These are phyloP conservation scores for Suhomyces maxii DNA, from an alignment of 1,139 yeast genomes.

Conservation along the genomic window DNA sequence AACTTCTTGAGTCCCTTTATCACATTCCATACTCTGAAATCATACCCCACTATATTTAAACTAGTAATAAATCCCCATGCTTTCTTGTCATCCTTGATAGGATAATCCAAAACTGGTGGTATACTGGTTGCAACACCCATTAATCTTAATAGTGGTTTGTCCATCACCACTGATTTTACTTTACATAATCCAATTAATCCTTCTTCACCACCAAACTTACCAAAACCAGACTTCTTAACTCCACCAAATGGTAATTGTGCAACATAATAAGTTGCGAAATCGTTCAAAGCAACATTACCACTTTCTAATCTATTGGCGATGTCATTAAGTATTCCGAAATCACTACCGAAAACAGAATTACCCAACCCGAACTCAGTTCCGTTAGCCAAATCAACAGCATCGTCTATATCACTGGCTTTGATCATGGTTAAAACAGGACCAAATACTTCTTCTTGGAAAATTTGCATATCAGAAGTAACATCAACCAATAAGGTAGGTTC, in stretches of 20 bases:
- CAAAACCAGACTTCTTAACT: slow-evolving; percentile 87
- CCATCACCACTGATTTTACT: slow-evolving; percentile 84
- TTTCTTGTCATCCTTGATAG: slow-evolving; percentile 72
- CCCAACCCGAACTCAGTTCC: slow-evolving; percentile 90
- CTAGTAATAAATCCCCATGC: slow-evolving; percentile 89
- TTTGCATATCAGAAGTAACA: slow-evolving; percentile 73
- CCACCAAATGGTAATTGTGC: slow-evolving; percentile 89
- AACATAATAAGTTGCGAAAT: slow-evolving; percentile 92
- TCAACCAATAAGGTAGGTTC: slow-evolving; percentile 84
- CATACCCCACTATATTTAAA: slow-evolving; percentile 86
- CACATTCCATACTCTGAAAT: slow-evolving; percentile 66
- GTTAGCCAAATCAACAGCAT: slow-evolving; percentile 80
- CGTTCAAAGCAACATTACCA: slow-evolving; percentile 95
- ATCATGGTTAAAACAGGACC: slow-evolving; percentile 75
- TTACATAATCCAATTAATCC: slow-evolving; percentile 87
- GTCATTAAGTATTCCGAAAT: slow-evolving; percentile 54
- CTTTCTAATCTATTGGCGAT: slow-evolving; percentile 66
- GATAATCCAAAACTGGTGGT: slow-evolving; percentile 88
- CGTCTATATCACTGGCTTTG: slow-evolving; percentile 62
- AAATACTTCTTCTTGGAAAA: slow-evolving; percentile 84
- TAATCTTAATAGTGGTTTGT: slow-evolving; percentile 63
- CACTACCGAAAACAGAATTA: slow-evolving; percentile 78
- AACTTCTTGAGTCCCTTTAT: slow-evolving; percentile 41
- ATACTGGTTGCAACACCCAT: slow-evolving; percentile 70
- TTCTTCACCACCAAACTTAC: slow-evolving; percentile 96